These are phyloP conservation scores for Cyanodermella asteris DNA, from an alignment of 2,329 filamentous ascomycete genomes.

Conservation along the genomic window DNA sequence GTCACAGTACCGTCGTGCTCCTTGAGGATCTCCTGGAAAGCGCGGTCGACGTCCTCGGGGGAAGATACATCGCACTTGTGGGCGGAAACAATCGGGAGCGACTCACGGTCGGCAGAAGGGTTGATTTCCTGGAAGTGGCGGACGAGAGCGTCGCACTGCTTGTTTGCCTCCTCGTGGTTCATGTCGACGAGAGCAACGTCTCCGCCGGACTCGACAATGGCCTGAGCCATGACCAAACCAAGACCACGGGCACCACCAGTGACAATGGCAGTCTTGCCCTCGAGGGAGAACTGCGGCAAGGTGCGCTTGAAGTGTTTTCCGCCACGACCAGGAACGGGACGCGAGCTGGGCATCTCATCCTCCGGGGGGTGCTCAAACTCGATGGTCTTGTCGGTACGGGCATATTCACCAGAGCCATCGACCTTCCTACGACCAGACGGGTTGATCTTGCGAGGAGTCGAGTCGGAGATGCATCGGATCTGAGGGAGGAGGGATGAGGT, in stretches of 20 bases:
- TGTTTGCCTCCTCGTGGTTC: slow-evolving; percentile 71
- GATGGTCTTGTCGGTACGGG: slow-evolving; percentile 60
- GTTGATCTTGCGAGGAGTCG: no score
- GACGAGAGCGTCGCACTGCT: slow-evolving; percentile 52
- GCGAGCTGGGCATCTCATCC: slow-evolving; percentile 46
- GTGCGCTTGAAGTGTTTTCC: slow-evolving; percentile 70
- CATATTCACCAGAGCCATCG: no score
- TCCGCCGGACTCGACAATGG: slow-evolving; percentile 67
- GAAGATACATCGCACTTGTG: slow-evolving; percentile 78
- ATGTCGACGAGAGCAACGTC: slow-evolving; percentile 83
- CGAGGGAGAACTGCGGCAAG: slow-evolving; percentile 65
- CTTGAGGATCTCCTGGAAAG: slow-evolving; percentile 46
- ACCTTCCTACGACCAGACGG: slow-evolving; percentile 42
- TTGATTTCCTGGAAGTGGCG: slow-evolving; percentile 61
- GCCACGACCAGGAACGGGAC: slow-evolving; percentile 51
- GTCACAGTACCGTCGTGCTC: slow-evolving; percentile 70
- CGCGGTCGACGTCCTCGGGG: slow-evolving; percentile 52
- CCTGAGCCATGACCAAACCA: slow-evolving; percentile 82
- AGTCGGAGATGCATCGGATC: no score
- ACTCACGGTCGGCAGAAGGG: slow-evolving; percentile 39
- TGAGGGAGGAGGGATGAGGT: no score
- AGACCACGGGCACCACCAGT: slow-evolving; percentile 80
- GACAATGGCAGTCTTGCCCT: slow-evolving; percentile 62
- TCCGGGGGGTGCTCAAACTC: slow-evolving; percentile 60
- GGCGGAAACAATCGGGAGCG: slow-evolving; percentile 62